Percentiles rank a stretch among this genome's conserved stretches.
Evolutionary conservation across 495 filamentous ascomycete species (phyloP).

Genomic region (Extremus antarcticus): DNA sequence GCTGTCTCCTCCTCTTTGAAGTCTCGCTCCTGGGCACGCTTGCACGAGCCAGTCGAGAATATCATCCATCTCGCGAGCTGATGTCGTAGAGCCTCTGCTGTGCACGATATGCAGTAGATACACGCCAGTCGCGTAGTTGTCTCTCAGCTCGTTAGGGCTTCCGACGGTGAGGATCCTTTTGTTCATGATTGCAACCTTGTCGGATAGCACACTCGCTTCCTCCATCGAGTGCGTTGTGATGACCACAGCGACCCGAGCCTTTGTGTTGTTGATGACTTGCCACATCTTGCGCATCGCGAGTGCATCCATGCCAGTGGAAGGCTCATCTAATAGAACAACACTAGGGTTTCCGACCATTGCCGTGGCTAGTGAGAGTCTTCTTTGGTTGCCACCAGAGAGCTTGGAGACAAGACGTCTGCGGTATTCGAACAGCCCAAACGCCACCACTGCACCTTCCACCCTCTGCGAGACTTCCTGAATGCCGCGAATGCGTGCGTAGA

Average conservation of each 20-base stretch:
- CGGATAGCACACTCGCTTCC: conserved; percentile 62
- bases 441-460: conserved; percentile 34
- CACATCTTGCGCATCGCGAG: conserved; percentile 67
- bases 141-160: conserved; percentile 45
- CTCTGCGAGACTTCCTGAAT: conserved; percentile 52
- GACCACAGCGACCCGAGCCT: conserved; percentile 44
- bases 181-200: conserved; percentile 58
- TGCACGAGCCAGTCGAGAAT: conserved; percentile 50
- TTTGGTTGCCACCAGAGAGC: conserved; percentile 62
- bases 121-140: conserved; percentile 44
- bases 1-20: conserved; percentile 46
- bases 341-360: conserved; percentile 66
- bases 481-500: conserved; percentile 64
- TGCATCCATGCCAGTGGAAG: conserved; percentile 58
- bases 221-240: conserved; percentile 67
- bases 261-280: conserved; percentile 49
- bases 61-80: conserved; percentile 47
- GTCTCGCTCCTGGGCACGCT: conserved; percentile 45
- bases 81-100: conserved; percentile 55
- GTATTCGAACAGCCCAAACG: conserved; percentile 41
- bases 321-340: conserved; percentile 62
- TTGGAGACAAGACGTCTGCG: conserved; percentile 49
- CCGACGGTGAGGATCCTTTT: conserved; percentile 59
- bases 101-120: conserved; percentile 63
- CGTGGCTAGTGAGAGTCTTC: conserved; percentile 60